Conservation (phyloP, 495 filamentous ascomycete genomes). For the Aspergillus panamensis region DNA sequence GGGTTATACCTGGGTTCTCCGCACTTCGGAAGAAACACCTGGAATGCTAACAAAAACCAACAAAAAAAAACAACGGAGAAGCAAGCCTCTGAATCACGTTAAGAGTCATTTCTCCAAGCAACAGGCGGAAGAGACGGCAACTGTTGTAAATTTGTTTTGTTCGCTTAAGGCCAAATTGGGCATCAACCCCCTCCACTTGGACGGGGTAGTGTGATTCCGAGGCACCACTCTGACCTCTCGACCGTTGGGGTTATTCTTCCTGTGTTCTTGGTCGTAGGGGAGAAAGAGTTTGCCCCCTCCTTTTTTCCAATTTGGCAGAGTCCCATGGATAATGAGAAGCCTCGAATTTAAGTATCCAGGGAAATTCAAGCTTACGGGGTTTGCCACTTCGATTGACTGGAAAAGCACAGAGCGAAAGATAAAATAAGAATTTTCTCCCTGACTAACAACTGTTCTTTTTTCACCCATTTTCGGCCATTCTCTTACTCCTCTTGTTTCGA, state of each 20-base stretch:
- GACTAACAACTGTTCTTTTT: background rate
- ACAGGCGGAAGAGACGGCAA: constrained; percentile 22
- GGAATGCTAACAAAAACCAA: background rate
- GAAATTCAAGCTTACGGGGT: background rate
- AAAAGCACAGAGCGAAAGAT: background rate
- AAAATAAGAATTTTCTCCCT: background rate
- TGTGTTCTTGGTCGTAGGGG: background rate
- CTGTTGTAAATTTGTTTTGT: constrained; percentile 3
- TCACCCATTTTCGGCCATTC: background rate
- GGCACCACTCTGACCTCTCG: constrained; percentile 15
- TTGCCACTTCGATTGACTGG: constrained; percentile 9
- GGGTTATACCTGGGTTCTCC: background rate
- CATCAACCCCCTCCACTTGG: constrained; percentile 20
- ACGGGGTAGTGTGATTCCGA: constrained; percentile 18
- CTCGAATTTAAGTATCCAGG: constrained; percentile 2
- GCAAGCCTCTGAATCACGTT: background rate
- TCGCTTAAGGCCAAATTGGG: constrained; percentile 23
- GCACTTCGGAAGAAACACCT: background rate
- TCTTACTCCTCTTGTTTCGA: constrained; percentile 13
- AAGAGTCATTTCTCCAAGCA: constrained; percentile 10
- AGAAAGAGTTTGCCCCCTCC: constrained; percentile 4
- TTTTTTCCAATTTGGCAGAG: background rate
- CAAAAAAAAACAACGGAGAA: background rate
- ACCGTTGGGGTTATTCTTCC: constrained; percentile 2
- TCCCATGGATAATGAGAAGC: constrained; percentile 8